Evolutionary conservation across 441 rosid species (phyloP), one percentile per base, ranked within the genome.

Genomic region (Pelargonium cotyledonis): DNA sequence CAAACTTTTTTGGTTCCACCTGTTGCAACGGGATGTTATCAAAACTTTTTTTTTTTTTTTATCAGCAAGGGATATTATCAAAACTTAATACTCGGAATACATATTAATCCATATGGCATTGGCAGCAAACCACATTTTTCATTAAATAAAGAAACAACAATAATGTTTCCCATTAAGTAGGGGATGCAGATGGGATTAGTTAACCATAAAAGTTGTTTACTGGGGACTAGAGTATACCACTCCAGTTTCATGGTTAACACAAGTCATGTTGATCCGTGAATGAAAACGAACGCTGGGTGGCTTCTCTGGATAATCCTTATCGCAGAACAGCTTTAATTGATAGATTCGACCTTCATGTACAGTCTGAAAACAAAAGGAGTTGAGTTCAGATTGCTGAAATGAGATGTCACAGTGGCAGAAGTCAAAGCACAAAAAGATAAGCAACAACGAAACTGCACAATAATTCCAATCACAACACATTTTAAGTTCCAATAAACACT

Each of bases 281-380:
- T 94, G 96, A 78, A 91, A 91, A 58, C 96, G 90, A 70, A 89
- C 96, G 74, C 83, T 88, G 38, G 97, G 99, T 47, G 99, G 99
- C 83, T 86, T 94, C 84, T 94, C 97, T 0, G 99, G 99, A 77
- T 91, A 94, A 80, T 94, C 99, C 83, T 94, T 89, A 83, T 91
- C 97, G 5, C 97, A 94, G 79, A 94, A 91, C 77, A 91, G 90
- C 94, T 94, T 94, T 87, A 94, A 80, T 83, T 94, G 97, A 84
- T 94, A 94, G 74, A 94, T 94, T 68, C 96, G 82, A 63, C 99
- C 96, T 72, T 91, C 97, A 76, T 94, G 96, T 64, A 94, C 99
- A 68, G 94, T 87, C 99, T 94, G 85, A 51, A 68, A 73, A 79
- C 68, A 61, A 31, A 70, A 72, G 51, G 47, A 18, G 29, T 61